Percentiles rank a stretch among this genome's conserved stretches.
phyloP scores from a whole-genome alignment of 805 yeast species.

The Candida nemodendra region DNA sequence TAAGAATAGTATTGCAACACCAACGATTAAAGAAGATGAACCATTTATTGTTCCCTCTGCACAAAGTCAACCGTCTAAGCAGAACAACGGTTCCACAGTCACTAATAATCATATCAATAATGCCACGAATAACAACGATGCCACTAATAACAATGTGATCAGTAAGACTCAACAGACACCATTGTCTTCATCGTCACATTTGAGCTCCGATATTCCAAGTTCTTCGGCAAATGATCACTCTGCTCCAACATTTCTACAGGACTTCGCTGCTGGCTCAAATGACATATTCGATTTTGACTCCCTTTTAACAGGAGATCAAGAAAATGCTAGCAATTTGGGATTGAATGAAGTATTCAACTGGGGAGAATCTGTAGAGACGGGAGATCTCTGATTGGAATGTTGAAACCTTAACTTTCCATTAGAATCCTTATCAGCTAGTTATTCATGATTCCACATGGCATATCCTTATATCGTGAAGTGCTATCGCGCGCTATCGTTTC shows the following conservation, averaged over 20 bases:
- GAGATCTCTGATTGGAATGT: constrained; percentile 33
- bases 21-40: constrained; percentile 30
- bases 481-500: no score
- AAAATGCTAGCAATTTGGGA: constrained; percentile 33
- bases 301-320: constrained; percentile 41
- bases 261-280: constrained; percentile 35
- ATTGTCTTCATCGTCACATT: constrained; percentile 11
- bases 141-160: background rate
- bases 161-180: constrained; percentile 3
- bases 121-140: constrained; percentile 5
- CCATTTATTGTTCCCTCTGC: constrained; percentile 13
- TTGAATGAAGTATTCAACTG: constrained; percentile 36
- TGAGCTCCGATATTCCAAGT: constrained; percentile 16
- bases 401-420: no score
- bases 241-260: constrained; percentile 24
- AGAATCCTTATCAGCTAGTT: no score
- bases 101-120: constrained; percentile 6
- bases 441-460: no score
- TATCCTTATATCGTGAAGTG: no score
- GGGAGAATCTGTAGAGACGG: constrained; percentile 43
- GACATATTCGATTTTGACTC: constrained; percentile 45
- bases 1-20: constrained; percentile 25
- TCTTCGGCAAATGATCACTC: constrained; percentile 16
- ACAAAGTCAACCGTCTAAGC: constrained; percentile 1
- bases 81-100: constrained; percentile 4